Evolutionary conservation across 257 asterid genomes (phyloP).

Genomic region (Plantago elongata): DNA sequence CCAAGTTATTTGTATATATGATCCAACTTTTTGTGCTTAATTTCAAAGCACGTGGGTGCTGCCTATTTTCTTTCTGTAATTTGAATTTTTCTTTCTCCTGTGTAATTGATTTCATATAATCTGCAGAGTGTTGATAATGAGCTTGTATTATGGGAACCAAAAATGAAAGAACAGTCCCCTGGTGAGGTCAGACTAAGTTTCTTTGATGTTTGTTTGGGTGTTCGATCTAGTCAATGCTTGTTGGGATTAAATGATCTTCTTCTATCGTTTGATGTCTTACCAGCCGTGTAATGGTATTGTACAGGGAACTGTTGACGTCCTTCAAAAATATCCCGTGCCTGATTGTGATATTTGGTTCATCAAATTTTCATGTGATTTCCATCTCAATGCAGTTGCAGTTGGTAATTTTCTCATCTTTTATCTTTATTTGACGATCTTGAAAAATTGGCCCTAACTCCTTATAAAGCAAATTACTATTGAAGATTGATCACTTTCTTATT

Average conservation of each 20-base stretch:
- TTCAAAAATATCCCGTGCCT: constrained; percentile 95
- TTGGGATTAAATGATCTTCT: background rate
- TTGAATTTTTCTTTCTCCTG: constrained; percentile 4
- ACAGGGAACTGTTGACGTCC: constrained; percentile 92
- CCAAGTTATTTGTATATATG: background rate
- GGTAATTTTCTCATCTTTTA: constrained; percentile 37
- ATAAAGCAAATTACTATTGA: background rate
- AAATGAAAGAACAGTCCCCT: constrained; percentile 90
- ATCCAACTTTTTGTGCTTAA: background rate
- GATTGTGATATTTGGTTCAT: constrained; percentile 98
- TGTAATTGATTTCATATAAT: constrained; percentile 10
- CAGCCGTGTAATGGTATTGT: constrained; percentile 23
- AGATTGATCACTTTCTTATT: constrained; percentile 13
- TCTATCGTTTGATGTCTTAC: constrained; percentile 7
- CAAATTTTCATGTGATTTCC: constrained; percentile 91
- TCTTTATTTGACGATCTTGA: background rate
- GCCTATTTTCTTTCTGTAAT: constrained; percentile 1
- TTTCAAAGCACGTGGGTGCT: background rate
- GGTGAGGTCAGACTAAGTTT: constrained; percentile 72
- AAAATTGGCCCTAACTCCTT: background rate
- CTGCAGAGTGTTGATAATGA: constrained; percentile 95
- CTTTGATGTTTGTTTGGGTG: background rate
- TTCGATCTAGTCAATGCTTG: constrained; percentile 6
- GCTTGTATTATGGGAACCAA: constrained; percentile 94
- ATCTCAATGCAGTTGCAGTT: constrained; percentile 70